Conservation (phyloP, 2,329 filamentous ascomycete species). For the Colletotrichum chrysophilum region DNA sequence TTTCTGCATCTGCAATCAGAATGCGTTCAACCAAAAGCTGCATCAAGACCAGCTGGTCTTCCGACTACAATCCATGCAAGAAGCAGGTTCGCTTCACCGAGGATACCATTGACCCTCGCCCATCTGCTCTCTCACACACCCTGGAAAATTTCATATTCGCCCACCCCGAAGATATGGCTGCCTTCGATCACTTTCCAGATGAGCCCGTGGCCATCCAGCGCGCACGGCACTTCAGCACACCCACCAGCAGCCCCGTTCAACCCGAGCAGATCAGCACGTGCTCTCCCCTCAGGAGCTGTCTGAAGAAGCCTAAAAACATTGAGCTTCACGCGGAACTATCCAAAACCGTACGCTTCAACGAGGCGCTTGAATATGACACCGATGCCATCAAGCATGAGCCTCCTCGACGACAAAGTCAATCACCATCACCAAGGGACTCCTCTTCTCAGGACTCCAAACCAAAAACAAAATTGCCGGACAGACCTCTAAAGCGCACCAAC, state of each 20-base stretch:
- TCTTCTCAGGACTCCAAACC: not conserved
- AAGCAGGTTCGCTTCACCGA: not conserved
- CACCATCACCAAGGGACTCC: not conserved
- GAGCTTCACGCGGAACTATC: not conserved
- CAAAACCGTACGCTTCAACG: not conserved
- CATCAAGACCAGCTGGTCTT: not conserved
- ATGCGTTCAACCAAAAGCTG: not conserved
- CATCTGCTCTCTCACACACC: not conserved
- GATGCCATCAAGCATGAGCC: not conserved
- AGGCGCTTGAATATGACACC: not conserved
- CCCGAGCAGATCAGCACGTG: not conserved
- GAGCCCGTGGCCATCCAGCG: not conserved
- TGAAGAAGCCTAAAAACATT: not conserved
- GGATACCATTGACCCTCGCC: not conserved
- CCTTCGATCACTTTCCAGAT: not conserved
- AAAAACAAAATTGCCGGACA: not conserved
- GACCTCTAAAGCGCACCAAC: not conserved
- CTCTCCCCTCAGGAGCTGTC: not conserved
- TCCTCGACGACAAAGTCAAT: not conserved
- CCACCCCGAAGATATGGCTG: not conserved
- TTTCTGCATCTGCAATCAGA: not conserved
- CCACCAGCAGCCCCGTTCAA: not conserved
- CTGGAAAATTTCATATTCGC: not conserved
- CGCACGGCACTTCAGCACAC: not conserved
- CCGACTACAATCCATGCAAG: not conserved